These are phyloP conservation scores for Trichoderma lentiforme DNA, from an alignment of 2,329 filamentous ascomycete genomes.

Conservation along the genomic window DNA sequence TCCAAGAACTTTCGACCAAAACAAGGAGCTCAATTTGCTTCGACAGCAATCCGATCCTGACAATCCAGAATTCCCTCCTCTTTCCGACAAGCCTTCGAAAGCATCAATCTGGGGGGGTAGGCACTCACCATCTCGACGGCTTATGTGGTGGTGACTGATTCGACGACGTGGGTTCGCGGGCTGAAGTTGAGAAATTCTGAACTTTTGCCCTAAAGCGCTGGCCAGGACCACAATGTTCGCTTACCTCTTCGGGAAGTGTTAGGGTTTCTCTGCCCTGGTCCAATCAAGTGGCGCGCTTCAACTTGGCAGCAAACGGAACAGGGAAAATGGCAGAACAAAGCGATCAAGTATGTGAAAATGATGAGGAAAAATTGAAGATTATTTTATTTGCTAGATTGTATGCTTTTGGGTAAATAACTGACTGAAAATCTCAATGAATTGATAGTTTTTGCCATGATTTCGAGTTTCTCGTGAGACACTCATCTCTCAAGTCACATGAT, in stretches of 20 bases:
- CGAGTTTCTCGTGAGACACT: not conserved
- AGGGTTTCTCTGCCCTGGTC: conserved; percentile 42
- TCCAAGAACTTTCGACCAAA: not conserved
- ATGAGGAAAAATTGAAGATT: not conserved
- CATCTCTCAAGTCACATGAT: conserved; percentile 8
- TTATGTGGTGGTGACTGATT: conserved; percentile 52
- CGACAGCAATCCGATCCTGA: not conserved
- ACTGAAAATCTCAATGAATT: not conserved
- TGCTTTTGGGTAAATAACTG: not conserved
- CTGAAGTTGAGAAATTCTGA: conserved; percentile 48
- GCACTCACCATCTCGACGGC: conserved; percentile 57
- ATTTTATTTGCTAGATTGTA: not conserved
- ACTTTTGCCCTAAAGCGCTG: conserved; percentile 42
- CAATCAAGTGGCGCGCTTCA: conserved; percentile 7
- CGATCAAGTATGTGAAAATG: not conserved
- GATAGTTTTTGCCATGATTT: not conserved
- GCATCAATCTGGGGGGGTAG: conserved; percentile 22
- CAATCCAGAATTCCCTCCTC: conserved; percentile 2
- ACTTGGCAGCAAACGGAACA: not conserved
- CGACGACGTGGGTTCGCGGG: conserved; percentile 49
- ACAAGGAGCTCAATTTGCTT: not conserved
- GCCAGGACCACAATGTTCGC: conserved; percentile 41
- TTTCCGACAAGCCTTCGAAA: not conserved
- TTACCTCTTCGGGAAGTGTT: conserved; percentile 41
- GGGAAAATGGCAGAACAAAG: not conserved